Base-by-base conservation (phyloP, 331 rosid species). In the Cucumis variabilis region DNA sequence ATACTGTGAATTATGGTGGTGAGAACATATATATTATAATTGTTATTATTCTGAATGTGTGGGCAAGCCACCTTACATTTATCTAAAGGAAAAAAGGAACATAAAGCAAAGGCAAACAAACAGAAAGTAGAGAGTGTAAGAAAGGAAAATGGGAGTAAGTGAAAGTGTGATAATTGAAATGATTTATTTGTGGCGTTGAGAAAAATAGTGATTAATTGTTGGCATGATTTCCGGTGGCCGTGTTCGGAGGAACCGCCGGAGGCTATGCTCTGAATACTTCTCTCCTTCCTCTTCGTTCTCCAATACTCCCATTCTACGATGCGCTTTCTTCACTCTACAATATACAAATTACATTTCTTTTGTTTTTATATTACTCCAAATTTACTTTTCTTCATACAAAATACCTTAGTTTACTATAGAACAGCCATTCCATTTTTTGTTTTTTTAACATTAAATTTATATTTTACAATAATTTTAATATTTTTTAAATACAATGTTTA, bases 201-300 rank as follows among this genome's bases (percentile, higher is more conserved):
- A 90, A 90, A 92, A 92, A 69, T 88, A 90, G 76, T 20, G 90
- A 51, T 96, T 96, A 87, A 96, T 89, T 65, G 94, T 0, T 0
- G 99, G 98, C 98, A 96, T 95, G 88, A 96, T n/a, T 85, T 96
- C 94, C 0, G 98, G 98, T 19, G 89, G 94, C 11, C 94, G 92
- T 46, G 96, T 96, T 14, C 99, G 95, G 65, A 96, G 96, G 90
- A 92, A 96, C 86, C 50, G 94, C 88, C 99, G 93, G 44, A 96
- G 88, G 7, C 93, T 69, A 80, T 96, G 99, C 84, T 96, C 93
- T 0, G 90, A 90, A 27, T 96, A 96, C 87, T 72, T 92, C 89
- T 95, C 93, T 86, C 99, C 99, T 84, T 96, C 99, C 21, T 96
- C 96, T 84, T 30, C 28, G 73, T 96, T 95, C 2, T 96, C 98